A percentile compares a stretch with the other conserved stretches of the same genome.
These are phyloP conservation scores for Prorocentrum cordatum DNA, from an alignment of 169 alveolate genomes.

Conservation along the genomic window DNA sequence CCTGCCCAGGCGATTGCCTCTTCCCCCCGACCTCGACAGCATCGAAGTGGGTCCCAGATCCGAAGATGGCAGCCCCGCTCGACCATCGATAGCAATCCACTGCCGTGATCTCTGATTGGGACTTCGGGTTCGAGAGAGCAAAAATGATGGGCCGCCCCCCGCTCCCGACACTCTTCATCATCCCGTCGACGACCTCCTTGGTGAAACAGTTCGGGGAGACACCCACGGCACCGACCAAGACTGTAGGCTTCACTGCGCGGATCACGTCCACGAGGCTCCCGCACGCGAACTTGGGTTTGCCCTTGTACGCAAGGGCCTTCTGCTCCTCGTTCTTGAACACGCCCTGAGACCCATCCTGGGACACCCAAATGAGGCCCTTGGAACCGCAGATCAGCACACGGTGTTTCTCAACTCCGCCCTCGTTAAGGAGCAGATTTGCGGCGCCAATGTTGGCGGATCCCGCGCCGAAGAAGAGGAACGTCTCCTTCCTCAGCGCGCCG, in stretches of 20 bases:
- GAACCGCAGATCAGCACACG: conserved; percentile 73
- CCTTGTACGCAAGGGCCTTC: no score
- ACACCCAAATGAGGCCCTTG: conserved; percentile 70
- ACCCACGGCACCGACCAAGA: conserved; percentile 71
- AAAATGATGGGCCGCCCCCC: conserved; percentile 70
- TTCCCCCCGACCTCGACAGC: conserved; percentile 69
- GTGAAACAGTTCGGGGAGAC: not conserved
- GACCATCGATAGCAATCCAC: conserved; percentile 72
- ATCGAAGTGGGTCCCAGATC: conserved; percentile 73
- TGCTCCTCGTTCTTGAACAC: no score
- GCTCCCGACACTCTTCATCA: not conserved
- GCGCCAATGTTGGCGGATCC: conserved; percentile 76
- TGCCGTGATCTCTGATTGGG: conserved; percentile 71
- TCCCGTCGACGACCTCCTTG: not conserved
- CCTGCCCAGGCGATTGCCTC: conserved; percentile 48
- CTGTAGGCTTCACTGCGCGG: conserved; percentile 66
- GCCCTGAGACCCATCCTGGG: no score
- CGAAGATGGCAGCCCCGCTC: conserved; percentile 71
- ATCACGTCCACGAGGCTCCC: conserved; percentile 64
- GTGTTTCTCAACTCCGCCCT: conserved; percentile 60
- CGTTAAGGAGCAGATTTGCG: conserved; percentile 62
- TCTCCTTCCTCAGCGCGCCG: conserved; percentile 69
- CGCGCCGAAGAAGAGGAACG: conserved; percentile 75
- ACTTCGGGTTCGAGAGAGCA: conserved; percentile 74
- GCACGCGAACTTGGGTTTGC: no score